Evolutionary conservation across 495 filamentous ascomycete genomes (phyloP).

Genomic region (Alectoria sarmentosa): DNA sequence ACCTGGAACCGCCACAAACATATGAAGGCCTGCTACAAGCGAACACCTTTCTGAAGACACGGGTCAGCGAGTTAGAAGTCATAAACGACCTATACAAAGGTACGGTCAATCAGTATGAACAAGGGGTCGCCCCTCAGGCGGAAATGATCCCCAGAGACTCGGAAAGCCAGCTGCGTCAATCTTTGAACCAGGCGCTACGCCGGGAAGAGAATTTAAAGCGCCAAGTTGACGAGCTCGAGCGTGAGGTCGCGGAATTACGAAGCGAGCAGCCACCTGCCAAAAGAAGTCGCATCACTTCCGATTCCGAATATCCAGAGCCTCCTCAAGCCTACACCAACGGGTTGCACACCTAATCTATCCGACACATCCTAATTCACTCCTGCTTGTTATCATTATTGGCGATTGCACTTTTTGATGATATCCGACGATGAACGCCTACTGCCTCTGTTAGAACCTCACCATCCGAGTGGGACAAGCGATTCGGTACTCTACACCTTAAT

Average conservation of each 20-base stretch:
- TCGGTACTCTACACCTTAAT: slow-evolving; percentile 4
- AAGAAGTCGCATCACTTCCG: slow-evolving; percentile 38
- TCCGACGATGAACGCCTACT: slow-evolving; percentile 1
- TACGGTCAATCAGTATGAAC: slow-evolving; percentile 80
- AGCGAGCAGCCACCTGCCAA: slow-evolving; percentile 41
- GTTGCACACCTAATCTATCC: slow-evolving; percentile 7
- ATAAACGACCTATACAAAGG: slow-evolving; percentile 91
- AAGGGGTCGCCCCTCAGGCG: slow-evolving; percentile 60
- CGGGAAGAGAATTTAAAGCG: slow-evolving; percentile 79
- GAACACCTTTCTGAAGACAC: slow-evolving; percentile 79
- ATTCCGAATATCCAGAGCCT: slow-evolving; percentile 38
- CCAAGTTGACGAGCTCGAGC: slow-evolving; percentile 72
- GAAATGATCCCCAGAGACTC: slow-evolving; percentile 51
- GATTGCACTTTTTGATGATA: not conserved
- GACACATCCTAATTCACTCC: not conserved
- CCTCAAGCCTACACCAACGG: slow-evolving; percentile 14
- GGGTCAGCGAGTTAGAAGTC: slow-evolving; percentile 88
- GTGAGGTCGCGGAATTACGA: slow-evolving; percentile 43
- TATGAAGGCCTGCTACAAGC: slow-evolving; percentile 70
- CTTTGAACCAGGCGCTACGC: slow-evolving; percentile 66
- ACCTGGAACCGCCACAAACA: slow-evolving; percentile 67
- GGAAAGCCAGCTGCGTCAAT: slow-evolving; percentile 55
- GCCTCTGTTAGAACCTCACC: not conserved
- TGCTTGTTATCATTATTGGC: not conserved
- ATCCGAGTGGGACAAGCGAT: not conserved